Evolutionary conservation across 2,329 filamentous ascomycete species (phyloP).

Genomic region (Exutisphaerella laricina): DNA sequence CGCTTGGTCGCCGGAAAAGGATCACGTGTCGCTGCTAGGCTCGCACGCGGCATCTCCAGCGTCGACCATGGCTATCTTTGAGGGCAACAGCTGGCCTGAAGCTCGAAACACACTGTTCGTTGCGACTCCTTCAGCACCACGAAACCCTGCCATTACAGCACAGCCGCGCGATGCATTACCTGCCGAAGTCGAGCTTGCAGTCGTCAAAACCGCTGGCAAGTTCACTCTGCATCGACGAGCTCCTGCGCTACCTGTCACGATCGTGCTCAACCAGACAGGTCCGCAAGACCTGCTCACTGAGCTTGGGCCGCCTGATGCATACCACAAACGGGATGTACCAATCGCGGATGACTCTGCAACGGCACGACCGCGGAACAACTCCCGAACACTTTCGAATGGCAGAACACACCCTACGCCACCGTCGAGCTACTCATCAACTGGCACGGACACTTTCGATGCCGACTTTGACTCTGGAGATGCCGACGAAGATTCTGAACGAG

Average conservation of each 20-base stretch:
- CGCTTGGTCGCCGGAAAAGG: conserved; percentile 67
- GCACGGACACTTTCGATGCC: conserved; percentile 41
- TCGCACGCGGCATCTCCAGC: conserved; percentile 71
- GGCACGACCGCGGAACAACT: conserved; percentile 23
- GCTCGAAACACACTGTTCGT: conserved; percentile 72
- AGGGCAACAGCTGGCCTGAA: conserved; percentile 84
- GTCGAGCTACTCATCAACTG: conserved; percentile 36
- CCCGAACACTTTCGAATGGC: conserved; percentile 24
- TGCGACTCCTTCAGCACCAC: conserved; percentile 65
- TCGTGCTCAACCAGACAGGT: conserved; percentile 77
- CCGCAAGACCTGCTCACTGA: conserved; percentile 88
- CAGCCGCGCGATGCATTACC: conserved; percentile 75
- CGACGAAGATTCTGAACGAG: conserved; percentile 57
- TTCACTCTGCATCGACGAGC: conserved; percentile 72
- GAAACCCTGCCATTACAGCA: conserved; percentile 61
- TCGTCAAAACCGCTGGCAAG: conserved; percentile 69
- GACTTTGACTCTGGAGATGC: conserved; percentile 47
- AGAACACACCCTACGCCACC: conserved; percentile 28
- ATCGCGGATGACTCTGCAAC: conserved; percentile 14
- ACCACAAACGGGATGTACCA: conserved; percentile 52
- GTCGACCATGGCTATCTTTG: conserved; percentile 84
- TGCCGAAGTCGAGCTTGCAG: conserved; percentile 79
- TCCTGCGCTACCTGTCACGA: conserved; percentile 61
- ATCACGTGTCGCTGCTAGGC: conserved; percentile 81
- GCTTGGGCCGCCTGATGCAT: conserved; percentile 86